Evolutionary conservation across 1,284 basidiomycete species (phyloP).

Genomic region (Neonothopanus nambi): DNA sequence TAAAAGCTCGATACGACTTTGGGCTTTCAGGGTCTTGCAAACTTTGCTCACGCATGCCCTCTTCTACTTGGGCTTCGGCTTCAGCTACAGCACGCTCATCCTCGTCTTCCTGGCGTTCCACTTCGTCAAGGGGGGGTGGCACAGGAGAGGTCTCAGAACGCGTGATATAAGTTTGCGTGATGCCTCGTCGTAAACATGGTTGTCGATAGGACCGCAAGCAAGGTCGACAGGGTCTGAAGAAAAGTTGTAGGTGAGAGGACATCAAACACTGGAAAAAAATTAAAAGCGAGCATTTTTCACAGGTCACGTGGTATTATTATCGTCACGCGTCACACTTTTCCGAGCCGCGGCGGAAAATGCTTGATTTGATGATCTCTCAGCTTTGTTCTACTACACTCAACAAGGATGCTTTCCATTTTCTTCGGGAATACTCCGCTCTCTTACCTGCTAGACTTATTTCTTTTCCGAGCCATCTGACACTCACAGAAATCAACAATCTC

Average conservation of each 20-base stretch:
- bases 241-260: slow-evolving; percentile 33
- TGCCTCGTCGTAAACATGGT: slow-evolving; percentile 24
- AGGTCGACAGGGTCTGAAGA: slow-evolving; percentile 24
- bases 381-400: slow-evolving; percentile 7
- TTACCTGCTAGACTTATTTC: slow-evolving; percentile 40
- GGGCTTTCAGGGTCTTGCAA: not conserved
- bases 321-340: slow-evolving; percentile 1
- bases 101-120: slow-evolving; percentile 16
- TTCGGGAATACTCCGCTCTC: slow-evolving; percentile 58
- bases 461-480: slow-evolving; percentile 37
- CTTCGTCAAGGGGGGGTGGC: slow-evolving; percentile 23
- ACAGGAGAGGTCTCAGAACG: slow-evolving; percentile 27
- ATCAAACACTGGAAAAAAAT: slow-evolving; percentile 27
- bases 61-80: not conserved
- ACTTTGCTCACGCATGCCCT: not conserved
- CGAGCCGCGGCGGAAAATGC: not conserved
- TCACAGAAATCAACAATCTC: slow-evolving; percentile 48
- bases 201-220: slow-evolving; percentile 27
- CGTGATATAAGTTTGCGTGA: slow-evolving; percentile 27
- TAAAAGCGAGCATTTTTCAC: slow-evolving; percentile 16
- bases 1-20: slow-evolving; percentile 27
- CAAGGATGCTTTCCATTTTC: slow-evolving; percentile 40
- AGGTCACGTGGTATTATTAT: slow-evolving; percentile 28
- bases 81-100: not conserved
- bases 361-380: not conserved